Base-by-base conservation (phyloP, 192 early-diverging fungal species). In the Geosiphon pyriformis region DNA sequence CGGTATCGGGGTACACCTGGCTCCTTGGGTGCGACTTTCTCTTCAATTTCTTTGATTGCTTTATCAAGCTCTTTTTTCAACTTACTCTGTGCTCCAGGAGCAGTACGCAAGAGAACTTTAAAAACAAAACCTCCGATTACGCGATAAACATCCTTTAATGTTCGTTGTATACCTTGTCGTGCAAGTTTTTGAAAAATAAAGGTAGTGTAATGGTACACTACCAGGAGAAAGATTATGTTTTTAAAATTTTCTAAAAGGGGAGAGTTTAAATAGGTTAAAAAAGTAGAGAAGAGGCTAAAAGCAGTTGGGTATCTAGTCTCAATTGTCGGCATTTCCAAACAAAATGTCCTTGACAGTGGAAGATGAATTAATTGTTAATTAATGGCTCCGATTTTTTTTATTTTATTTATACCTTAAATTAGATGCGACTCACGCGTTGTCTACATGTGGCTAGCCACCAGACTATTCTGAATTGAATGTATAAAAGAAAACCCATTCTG, bases 41-140 rank as follows among this genome's bases (percentile, higher is more conserved):
- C 80, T 68, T 96, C 88, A 50, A 98, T 88, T n/a, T 87, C 85
- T 56, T 75, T 78, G 59, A 94, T 77, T 18, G 80, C 79, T 79
- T 92, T 94, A 69, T 76, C 81, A 52, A 98, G 81, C 70, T 94
- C 88, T 4, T 73, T 75, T 60, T 92, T 78, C 60, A 98, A 82
- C 25, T 86, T 80, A 3, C 74, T 66, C 71, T 88, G 82, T 0
- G 90, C 80, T 25, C 72, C 71, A 7, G 82, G 82, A 2, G 83
- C 17, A 64, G 69, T 74, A 0, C 2, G 47, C 33, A 61, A 52
- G n/a, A 46, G 47, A 61, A 35, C 32, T 29, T 26, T 42, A 58
- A 71, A 57, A 68, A 32, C 10, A 55, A 42, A 18, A 23, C 59
- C 18, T 59, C 4, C 11, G 49, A 67, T 20, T 11, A 59, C 11